Conservation (phyloP, 805 yeast species). For the Torulaspora franciscae region DNA sequence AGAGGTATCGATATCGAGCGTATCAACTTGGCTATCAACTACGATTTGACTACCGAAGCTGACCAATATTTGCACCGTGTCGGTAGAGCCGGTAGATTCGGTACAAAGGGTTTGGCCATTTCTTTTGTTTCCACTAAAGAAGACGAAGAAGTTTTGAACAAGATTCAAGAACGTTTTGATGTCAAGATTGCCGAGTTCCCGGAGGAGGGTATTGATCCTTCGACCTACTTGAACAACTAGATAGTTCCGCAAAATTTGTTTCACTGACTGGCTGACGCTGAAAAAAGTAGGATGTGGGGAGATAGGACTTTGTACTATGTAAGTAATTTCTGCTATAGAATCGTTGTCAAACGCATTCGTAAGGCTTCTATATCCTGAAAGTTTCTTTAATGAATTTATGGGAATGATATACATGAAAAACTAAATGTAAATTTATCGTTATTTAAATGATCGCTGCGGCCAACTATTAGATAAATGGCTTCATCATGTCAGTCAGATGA, state of each 20-base stretch:
- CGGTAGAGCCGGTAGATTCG: constrained; percentile 99
- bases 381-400: no score
- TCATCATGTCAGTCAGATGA: constrained; percentile 10
- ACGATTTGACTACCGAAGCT: constrained; percentile 93
- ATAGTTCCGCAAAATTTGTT: neutral
- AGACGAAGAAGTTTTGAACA: constrained; percentile 83
- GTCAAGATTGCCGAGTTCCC: constrained; percentile 94
- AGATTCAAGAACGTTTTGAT: constrained; percentile 96
- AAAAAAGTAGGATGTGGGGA: neutral
- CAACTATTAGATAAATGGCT: neutral
- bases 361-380: neutral
- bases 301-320: constrained; percentile 15
- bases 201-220: constrained; percentile 95
- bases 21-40: constrained; percentile 95
- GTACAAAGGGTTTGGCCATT: constrained; percentile 96
- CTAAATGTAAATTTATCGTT: constrained; percentile 2
- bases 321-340: constrained; percentile 10
- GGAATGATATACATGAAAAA: neutral
- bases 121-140: constrained; percentile 81
- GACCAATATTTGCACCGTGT: constrained; percentile 98
- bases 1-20: constrained; percentile 99
- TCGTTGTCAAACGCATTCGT: neutral
- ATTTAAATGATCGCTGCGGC: neutral
- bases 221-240: constrained; percentile 94
- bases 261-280: neutral